phyloP scores from a whole-genome alignment of 1,284 basidiomycete species.

The Apiotrichum montevideense region DNA sequence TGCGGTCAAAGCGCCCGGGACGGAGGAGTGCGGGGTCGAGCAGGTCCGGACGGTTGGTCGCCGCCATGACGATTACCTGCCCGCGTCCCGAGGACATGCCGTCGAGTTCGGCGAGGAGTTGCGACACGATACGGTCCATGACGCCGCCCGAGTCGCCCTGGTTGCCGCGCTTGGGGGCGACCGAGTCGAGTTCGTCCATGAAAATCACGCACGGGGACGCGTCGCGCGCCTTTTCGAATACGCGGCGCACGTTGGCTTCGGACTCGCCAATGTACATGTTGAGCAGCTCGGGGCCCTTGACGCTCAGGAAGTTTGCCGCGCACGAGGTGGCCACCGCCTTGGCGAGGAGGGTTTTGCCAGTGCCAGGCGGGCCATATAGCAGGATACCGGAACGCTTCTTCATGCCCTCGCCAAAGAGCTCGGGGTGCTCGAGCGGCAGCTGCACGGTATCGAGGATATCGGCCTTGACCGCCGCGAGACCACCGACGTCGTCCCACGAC shows the following conservation, averaged over 20 bases:
- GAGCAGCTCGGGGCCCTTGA: constrained; percentile 92
- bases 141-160: constrained; percentile 94
- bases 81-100: constrained; percentile 65
- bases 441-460: constrained; percentile 98
- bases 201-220: constrained; percentile 90
- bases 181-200: constrained; percentile 95
- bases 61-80: constrained; percentile 89
- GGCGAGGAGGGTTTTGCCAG: constrained; percentile 78
- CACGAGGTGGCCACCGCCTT: constrained; percentile 81
- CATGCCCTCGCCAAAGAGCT: constrained; percentile 84
- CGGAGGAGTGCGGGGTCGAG: constrained; percentile 87
- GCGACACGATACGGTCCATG: constrained; percentile 96
- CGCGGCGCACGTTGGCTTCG: constrained; percentile 86
- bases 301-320: constrained; percentile 87
- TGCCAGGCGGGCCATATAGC: constrained; percentile 88
- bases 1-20: constrained; percentile 92
- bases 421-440: constrained; percentile 87
- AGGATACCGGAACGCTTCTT: constrained; percentile 83
- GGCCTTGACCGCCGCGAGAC: constrained; percentile 76
- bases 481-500: constrained; percentile 96
- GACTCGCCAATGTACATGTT: constrained; percentile 99
- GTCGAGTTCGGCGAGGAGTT: constrained; percentile 90
- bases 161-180: constrained; percentile 92
- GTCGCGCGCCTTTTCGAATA: constrained; percentile 87
- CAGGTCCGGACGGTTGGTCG: constrained; percentile 93